Conservation (phyloP, 2,329 filamentous ascomycete species). For the Daldinia eschscholtzii region DNA sequence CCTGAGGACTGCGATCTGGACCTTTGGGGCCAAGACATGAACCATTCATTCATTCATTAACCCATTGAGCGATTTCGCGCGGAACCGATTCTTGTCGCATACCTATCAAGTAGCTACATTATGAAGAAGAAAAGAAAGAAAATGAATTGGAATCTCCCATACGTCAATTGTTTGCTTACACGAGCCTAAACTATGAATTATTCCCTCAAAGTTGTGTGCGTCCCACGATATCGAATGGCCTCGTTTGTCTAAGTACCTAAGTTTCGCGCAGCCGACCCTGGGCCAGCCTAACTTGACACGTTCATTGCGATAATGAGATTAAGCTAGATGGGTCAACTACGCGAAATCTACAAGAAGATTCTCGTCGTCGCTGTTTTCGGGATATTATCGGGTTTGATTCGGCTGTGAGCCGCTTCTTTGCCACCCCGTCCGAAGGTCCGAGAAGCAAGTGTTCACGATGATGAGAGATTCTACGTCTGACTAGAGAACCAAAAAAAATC, state of each 20-base stretch:
- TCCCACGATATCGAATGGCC: neutral
- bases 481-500: neutral
- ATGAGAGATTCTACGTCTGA: neutral
- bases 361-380: conserved; percentile 8
- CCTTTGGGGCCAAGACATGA: conserved; percentile 29
- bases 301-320: neutral
- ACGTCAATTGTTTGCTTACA: neutral
- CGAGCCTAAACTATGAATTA: conserved; percentile 1
- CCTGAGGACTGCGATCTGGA: conserved; percentile 25
- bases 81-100: neutral
- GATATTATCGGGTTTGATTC: conserved; percentile 22
- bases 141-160: neutral
- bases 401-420: conserved; percentile 5
- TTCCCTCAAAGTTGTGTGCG: conserved; percentile 15
- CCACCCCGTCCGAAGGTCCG: neutral
- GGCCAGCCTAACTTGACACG: neutral
- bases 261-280: neutral
- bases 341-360: conserved; percentile 10
- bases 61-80: conserved; percentile 16
- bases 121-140: neutral
- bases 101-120: neutral
- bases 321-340: conserved; percentile 4
- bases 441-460: neutral
- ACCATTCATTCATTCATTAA: no score
- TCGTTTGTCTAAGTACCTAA: neutral